Base-by-base conservation (phyloP, 2,329 filamentous ascomycete species). In the Diplodia scrobiculata region DNA sequence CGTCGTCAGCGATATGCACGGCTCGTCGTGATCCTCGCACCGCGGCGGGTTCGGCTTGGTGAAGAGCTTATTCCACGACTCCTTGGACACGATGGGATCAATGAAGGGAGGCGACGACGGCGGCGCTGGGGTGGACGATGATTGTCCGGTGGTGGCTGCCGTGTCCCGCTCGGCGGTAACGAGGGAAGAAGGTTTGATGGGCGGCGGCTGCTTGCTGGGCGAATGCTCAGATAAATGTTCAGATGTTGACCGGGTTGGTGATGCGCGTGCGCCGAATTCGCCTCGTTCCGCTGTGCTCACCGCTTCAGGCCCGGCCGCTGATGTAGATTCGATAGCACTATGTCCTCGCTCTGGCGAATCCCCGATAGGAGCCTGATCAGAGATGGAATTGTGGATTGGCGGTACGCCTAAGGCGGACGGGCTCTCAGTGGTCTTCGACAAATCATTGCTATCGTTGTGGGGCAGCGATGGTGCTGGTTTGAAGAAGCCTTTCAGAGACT, bases 61-160 rank as follows among this genome's bases (percentile, higher is more conserved):
- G 68, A 98, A 88, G 14, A 98, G 82, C 74, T 89, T 92, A 4
- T 87, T 88, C 95, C 95, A 98, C 25, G 89, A 89, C 73, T 95
- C 89, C 75, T 91, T 94, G 53, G 85, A 85, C 68, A 86, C 83
- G 59, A 92, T 86, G 0, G 89, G 88, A 70, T 93, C 90, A 68
- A 89, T 82, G 1, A 86, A 62, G 45, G 58, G 58, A 3, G 58
- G 41, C 17, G 58, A 50, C 11, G 58, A 9, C 17, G 51, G 51
- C 38, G 14, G 38, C 6, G 38, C 38, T 14, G 17, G 17, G 38
- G 38, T 45, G 14, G 38, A 19, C 41, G 7, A 45, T 19, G 6
- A 6, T 19, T 19, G 41, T 6, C n/a, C 41, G 41, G 41, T 14
- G 14, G 32, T 11, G 6, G 19, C 34, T 13, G 5, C 29, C 11